These are phyloP conservation scores for Candida nanaspora DNA, from an alignment of 805 yeast species.

Conservation along the genomic window DNA sequence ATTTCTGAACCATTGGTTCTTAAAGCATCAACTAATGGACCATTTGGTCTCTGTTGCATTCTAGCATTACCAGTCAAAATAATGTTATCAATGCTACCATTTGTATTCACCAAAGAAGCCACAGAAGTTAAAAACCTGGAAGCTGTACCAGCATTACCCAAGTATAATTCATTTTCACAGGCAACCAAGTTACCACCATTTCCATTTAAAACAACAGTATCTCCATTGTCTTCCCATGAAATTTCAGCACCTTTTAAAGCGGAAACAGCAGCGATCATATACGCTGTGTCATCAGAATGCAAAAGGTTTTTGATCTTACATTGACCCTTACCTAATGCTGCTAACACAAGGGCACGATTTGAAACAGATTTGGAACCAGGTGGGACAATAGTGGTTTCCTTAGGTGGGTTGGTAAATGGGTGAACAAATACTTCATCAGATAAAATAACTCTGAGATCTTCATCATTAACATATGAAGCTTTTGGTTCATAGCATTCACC, in stretches of 20 bases:
- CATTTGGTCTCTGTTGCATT: slow-evolving; percentile 97
- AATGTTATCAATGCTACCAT: slow-evolving; percentile 35
- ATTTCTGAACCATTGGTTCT: slow-evolving; percentile 71
- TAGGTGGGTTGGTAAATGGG: slow-evolving; percentile 38
- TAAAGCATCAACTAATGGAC: slow-evolving; percentile 90
- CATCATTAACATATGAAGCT: slow-evolving; percentile 80
- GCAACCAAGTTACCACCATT: slow-evolving; percentile 76
- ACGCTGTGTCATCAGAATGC: slow-evolving; percentile 94
- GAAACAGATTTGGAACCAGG: slow-evolving; percentile 98
- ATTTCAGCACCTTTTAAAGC: slow-evolving; percentile 77
- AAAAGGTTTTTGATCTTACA: slow-evolving; percentile 79
- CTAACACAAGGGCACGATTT: slow-evolving; percentile 86
- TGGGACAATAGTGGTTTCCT: slow-evolving; percentile 52
- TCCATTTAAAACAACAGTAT: slow-evolving; percentile 75
- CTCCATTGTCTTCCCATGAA: slow-evolving; percentile 81
- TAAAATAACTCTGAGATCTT: slow-evolving; percentile 71
- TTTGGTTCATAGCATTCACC: slow-evolving; percentile 85
- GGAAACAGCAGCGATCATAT: slow-evolving; percentile 84
- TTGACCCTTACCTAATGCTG: slow-evolving; percentile 84
- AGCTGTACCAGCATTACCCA: slow-evolving; percentile 98
- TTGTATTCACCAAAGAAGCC: slow-evolving; percentile 68
- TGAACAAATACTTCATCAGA: slow-evolving; percentile 74
- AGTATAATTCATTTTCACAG: slow-evolving; percentile 60
- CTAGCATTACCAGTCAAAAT: slow-evolving; percentile 88
- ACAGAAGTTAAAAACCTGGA: slow-evolving; percentile 90